Evolutionary conservation across 1,284 basidiomycete species (phyloP).

Genomic region (Ganoderma boninense): DNA sequence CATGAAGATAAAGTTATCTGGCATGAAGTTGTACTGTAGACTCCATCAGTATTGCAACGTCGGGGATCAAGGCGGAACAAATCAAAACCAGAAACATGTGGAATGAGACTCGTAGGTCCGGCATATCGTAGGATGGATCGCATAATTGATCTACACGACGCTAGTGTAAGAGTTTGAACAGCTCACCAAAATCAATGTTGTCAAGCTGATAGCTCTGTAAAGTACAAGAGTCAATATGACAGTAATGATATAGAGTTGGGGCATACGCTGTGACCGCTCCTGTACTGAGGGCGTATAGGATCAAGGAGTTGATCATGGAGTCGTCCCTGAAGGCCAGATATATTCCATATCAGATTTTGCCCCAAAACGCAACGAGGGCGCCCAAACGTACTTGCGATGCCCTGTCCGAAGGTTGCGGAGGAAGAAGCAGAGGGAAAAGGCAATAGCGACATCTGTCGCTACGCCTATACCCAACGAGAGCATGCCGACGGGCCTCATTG

Average conservation of each 20-base stretch:
- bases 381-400: constrained; percentile 46
- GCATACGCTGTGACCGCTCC: constrained; percentile 67
- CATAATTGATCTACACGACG: background rate
- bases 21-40: constrained; percentile 62
- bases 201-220: constrained; percentile 62
- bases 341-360: constrained; percentile 6
- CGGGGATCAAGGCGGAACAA: background rate
- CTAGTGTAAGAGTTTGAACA: background rate
- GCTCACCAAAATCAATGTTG: constrained; percentile 64
- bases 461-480: constrained; percentile 54
- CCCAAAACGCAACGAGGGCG: background rate
- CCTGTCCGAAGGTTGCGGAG: constrained; percentile 59
- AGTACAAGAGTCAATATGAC: constrained; percentile 14
- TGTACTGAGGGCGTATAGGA: constrained; percentile 64
- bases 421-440: constrained; percentile 59
- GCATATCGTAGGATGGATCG: background rate
- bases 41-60: background rate
- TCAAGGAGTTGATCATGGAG: constrained; percentile 63
- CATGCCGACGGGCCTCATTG: constrained; percentile 49
- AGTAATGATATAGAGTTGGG: background rate
- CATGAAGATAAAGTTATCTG: constrained; percentile 65
- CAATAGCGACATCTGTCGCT: constrained; percentile 56
- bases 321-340: constrained; percentile 54
- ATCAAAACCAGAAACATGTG: background rate
- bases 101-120: background rate